Conservation (phyloP, 306 rosid genomes). For the Heteromeles arbutifolia region DNA sequence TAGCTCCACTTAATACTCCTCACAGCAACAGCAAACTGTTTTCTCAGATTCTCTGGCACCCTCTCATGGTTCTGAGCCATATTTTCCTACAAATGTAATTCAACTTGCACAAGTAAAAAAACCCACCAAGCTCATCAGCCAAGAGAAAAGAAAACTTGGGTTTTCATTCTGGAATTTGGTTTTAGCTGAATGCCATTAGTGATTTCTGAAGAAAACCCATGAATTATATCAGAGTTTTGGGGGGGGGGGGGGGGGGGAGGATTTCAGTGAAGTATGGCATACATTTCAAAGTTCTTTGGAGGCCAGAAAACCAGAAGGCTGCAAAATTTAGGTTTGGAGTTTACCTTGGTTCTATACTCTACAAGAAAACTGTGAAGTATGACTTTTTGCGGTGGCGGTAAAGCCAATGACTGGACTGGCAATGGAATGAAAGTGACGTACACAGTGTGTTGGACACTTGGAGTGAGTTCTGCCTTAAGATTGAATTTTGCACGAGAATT, state of each 20-base stretch:
- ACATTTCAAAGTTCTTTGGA: not conserved
- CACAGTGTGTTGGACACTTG: not conserved
- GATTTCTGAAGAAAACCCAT: not conserved
- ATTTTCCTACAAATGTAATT: not conserved
- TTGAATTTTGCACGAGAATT: not conserved
- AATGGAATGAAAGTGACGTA: not conserved
- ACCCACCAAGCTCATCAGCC: not conserved
- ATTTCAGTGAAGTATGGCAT: not conserved
- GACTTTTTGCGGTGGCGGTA: not conserved
- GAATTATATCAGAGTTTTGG: not conserved
- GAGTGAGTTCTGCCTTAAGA: not conserved
- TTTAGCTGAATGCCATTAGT: not conserved
- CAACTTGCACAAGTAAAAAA: not conserved
- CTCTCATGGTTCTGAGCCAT: slow-evolving; percentile 49
- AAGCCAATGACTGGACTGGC: not conserved
- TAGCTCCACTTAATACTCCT: slow-evolving; percentile 87
- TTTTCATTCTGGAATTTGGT: not conserved
- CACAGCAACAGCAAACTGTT: slow-evolving; percentile 70
- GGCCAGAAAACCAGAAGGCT: not conserved
- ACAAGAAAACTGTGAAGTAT: not conserved
- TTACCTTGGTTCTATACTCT: not conserved
- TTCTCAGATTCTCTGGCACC: slow-evolving; percentile 41
- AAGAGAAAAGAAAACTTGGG: not conserved
- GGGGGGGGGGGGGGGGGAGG: not conserved
- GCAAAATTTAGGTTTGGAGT: not conserved